Conservation (phyloP, 441 rosid genomes). For the Erysimum cheiri region DNA sequence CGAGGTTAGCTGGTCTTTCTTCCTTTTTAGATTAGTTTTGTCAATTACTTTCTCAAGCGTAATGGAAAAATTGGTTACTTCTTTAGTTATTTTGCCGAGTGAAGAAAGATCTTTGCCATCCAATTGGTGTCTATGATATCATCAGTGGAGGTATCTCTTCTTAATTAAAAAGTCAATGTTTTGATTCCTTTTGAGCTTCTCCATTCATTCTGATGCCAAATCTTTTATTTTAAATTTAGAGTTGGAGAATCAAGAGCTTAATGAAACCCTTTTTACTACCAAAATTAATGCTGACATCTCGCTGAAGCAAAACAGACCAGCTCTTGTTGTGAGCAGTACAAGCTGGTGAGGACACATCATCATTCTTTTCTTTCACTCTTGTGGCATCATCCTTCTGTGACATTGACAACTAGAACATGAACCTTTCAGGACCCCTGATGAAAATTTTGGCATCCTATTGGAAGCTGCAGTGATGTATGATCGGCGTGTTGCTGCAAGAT, state of each 20-base stretch:
- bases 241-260: constrained; percentile 41
- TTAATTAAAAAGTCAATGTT: constrained; percentile 6
- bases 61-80: constrained; percentile 29
- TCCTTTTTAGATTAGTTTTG: constrained; percentile 13
- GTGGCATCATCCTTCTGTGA: constrained; percentile 18
- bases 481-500: constrained; percentile 86
- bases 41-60: not conserved
- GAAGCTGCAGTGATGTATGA: constrained; percentile 99
- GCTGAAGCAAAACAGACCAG: constrained; percentile 77
- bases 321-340: constrained; percentile 94
- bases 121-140: constrained; percentile 65
- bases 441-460: constrained; percentile 89
- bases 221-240: constrained; percentile 38
- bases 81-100: constrained; percentile 87
- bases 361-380: constrained; percentile 32
- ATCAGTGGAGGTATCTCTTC: constrained; percentile 60
- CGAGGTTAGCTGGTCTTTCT: constrained; percentile 55
- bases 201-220: constrained; percentile 15
- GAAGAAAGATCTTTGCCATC: constrained; percentile 58
- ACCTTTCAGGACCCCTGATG: constrained; percentile 93
- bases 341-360: constrained; percentile 72
- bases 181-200: constrained; percentile 15
- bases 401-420: constrained; percentile 30
- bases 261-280: constrained; percentile 72
- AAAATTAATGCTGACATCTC: constrained; percentile 47